Conservation (phyloP, 1,139 yeast species). For the Nematodospora anomalae region DNA sequence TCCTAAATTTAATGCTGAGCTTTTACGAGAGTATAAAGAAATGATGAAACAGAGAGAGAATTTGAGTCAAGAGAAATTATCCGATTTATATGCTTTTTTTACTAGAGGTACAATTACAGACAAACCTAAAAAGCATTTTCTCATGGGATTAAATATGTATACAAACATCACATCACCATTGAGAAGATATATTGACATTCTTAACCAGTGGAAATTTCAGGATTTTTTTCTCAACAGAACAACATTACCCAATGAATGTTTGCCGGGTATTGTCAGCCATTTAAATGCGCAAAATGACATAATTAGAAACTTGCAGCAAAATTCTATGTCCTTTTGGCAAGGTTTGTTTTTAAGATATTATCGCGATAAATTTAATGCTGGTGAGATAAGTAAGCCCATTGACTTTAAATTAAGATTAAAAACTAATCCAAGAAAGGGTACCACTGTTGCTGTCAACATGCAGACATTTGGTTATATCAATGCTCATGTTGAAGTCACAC, state of each 20-base stretch:
- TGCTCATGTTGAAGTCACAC: slow-evolving; percentile 26
- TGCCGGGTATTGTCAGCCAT: slow-evolving; percentile 8
- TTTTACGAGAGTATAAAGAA: slow-evolving; percentile 42
- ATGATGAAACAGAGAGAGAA: slow-evolving; percentile 26
- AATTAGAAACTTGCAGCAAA: slow-evolving; percentile 25
- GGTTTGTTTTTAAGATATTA: slow-evolving; percentile 37
- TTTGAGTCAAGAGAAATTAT: slow-evolving; percentile 16
- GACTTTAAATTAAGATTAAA: slow-evolving; percentile 27
- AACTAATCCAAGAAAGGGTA: slow-evolving; percentile 29
- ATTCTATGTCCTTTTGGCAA: slow-evolving; percentile 39
- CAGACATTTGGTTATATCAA: slow-evolving; percentile 27
- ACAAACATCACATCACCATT: slow-evolving; percentile 87
- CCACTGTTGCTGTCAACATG: slow-evolving; percentile 25
- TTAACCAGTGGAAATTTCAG: slow-evolving; percentile 65
- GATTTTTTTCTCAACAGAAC: slow-evolving; percentile 19
- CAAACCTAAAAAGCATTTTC: slow-evolving; percentile 50
- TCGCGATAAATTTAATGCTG: slow-evolving; percentile 17
- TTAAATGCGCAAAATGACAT: slow-evolving; percentile 15
- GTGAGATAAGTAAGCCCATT: slow-evolving; percentile 21
- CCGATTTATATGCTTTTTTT: slow-evolving; percentile 19
- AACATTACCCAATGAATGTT: slow-evolving; percentile 6
- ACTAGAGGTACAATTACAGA: slow-evolving; percentile 33
- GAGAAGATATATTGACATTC: slow-evolving; percentile 78
- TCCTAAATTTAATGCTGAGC: slow-evolving; percentile 26
- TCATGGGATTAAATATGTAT: slow-evolving; percentile 64